Evolutionary conservation across 2,329 filamentous ascomycete species (phyloP).

Genomic region (Trichoderma semiorbis): DNA sequence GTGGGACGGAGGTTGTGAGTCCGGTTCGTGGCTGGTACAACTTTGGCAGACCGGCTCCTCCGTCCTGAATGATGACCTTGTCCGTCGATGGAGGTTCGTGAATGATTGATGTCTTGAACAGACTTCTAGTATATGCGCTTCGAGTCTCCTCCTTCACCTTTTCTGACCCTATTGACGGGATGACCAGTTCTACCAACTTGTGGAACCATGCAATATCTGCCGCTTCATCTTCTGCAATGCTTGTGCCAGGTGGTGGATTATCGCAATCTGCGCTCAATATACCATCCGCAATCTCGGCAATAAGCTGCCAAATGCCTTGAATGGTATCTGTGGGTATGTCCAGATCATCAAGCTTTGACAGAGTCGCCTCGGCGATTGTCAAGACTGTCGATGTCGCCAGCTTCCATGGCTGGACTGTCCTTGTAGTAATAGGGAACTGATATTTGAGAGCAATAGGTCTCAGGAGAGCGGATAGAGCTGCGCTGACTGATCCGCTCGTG

Average conservation of each 20-base stretch:
- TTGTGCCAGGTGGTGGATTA: constrained; percentile 41
- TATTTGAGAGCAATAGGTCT: constrained; percentile 78
- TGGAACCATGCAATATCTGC: constrained; percentile 78
- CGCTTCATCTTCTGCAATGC: constrained; percentile 65
- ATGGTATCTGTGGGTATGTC: constrained; percentile 44
- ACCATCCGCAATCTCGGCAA: constrained; percentile 64
- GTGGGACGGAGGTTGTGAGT: constrained; percentile 64
- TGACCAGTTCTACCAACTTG: constrained; percentile 66
- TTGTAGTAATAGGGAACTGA: constrained; percentile 67
- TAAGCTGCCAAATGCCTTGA: constrained; percentile 65
- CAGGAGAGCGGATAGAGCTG: constrained; percentile 63
- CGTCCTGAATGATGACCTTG: constrained; percentile 49
- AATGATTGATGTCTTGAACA: constrained; percentile 81
- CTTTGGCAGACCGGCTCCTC: constrained; percentile 48
- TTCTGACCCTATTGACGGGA: constrained; percentile 66
- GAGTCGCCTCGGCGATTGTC: constrained; percentile 61
- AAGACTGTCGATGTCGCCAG: constrained; percentile 71
- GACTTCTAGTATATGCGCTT: constrained; percentile 65
- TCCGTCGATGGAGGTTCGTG: constrained; percentile 60
- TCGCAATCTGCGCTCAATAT: constrained; percentile 64
- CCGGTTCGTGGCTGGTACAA: constrained; percentile 67
- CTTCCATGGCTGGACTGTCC: constrained; percentile 71
- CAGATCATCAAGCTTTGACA: constrained; percentile 56
- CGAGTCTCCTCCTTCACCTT: constrained; percentile 65
- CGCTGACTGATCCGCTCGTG: constrained; percentile 60